Evolutionary conservation across 306 rosid species (phyloP).

Genomic region (Malus fusca): DNA sequence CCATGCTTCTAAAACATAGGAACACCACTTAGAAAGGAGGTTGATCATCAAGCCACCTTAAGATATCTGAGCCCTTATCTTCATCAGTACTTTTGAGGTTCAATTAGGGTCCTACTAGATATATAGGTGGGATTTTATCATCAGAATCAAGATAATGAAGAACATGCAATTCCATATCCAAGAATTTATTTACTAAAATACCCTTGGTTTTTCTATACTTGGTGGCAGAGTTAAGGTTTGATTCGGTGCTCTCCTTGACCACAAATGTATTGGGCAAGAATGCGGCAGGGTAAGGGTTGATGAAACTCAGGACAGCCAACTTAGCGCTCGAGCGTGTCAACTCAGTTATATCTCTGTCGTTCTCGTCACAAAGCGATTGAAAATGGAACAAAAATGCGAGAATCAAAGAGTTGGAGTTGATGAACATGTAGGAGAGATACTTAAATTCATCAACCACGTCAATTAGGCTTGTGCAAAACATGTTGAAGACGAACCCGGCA

Average conservation of each 20-base stretch:
- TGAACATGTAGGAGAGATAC: constrained; percentile 9
- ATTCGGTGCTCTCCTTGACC: not conserved
- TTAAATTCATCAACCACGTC: constrained; percentile 23
- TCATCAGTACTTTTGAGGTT: not conserved
- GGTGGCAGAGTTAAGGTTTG: not conserved
- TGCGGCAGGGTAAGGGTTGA: constrained; percentile 9
- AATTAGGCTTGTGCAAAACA: constrained; percentile 10
- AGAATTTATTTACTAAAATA: constrained; percentile 36
- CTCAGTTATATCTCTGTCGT: not conserved
- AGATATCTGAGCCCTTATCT: not conserved
- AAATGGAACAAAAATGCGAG: constrained; percentile 10
- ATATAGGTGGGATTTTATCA: not conserved
- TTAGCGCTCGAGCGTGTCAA: not conserved
- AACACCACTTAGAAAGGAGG: not conserved
- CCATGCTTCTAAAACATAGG: constrained; percentile 6
- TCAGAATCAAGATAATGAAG: constrained; percentile 11
- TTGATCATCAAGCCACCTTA: constrained; percentile 1
- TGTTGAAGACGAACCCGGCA: constrained; percentile 17
- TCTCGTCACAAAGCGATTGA: constrained; percentile 1
- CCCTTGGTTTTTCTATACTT: constrained; percentile 28
- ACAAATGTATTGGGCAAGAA: not conserved
- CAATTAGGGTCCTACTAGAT: constrained; percentile 11
- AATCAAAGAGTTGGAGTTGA: not conserved
- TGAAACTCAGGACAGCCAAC: not conserved
- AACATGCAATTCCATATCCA: constrained; percentile 38